Evolutionary conservation across 148 eudicot species (phyloP), one percentile per base, ranked within the genome.

Genomic region (Cornus florida): DNA sequence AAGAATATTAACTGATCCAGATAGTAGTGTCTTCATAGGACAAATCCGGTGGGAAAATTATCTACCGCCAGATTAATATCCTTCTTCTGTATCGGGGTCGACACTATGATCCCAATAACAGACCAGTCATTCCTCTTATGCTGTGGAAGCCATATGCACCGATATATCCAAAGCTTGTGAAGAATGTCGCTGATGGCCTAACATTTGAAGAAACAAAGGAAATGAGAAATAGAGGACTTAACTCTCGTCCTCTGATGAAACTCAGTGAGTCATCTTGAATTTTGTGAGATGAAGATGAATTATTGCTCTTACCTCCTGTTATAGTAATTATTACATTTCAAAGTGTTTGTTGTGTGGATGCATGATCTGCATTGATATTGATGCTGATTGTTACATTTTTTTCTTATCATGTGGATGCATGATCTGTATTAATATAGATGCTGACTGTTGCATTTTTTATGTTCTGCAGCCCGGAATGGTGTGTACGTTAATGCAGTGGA

Each of bases 81-180:
- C 81, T 95, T 69, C 84, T 95, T 56, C 28, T 95, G 19, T 93
- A 89, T 83, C 88, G 97, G 68, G 99, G 99, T 43, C 88, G 97
- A 53, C 86, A 92, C 77, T 95, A 95, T 88, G 93, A 95, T 75
- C 89, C 91, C 19, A 84, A 86, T 41, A 90, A 81, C 35, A 88
- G 97, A 77, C 95, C 97, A 6, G 74, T 71, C 13, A 76, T 92
- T 86, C 99, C 99, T 77, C 72, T 89, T 78, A 95, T 95, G 99
- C 88, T 95, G 35, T 95, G 97, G 97, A 95, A 92, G 82, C 99
- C 99, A 22, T 84, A 35, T 81, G 89, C 94, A 53, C 99, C 99
- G 35, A 88, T 95, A 67, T 95, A 88, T 80, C 97, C 95, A 1
- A 93, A 87, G 86, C 99, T 95, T 67, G 97, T 95, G 79, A 86